Evolutionary conservation across 2,329 filamentous ascomycete genomes (phyloP), one percentile per base, ranked within the genome.

Genomic region (Fusarium nematophilum): DNA sequence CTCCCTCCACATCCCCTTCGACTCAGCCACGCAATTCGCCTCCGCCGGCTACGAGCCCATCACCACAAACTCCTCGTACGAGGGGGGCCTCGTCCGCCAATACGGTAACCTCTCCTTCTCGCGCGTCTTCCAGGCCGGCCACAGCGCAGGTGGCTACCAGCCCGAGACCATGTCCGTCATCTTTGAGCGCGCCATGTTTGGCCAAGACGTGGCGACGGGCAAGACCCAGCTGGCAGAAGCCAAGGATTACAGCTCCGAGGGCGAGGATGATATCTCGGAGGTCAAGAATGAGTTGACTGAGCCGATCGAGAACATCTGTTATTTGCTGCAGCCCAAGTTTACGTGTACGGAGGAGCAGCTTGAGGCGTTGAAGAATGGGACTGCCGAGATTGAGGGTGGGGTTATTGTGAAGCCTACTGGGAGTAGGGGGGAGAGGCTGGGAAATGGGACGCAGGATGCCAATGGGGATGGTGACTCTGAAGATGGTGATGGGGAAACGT

Each of bases 21-120:
- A 79, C 23, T 73, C 17, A 10, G 15, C 40, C 6, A 2, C 68
- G 14, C 59, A 75, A 11, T 93, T 93, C 70, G 76, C 79, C 2
- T 71, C 75, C 0, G 86, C 90, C 1, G 90, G 90, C 1, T 94
- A 93, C 70, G 83, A 84, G 0, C 82, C 87, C 6, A 85, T 94
- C 55, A 75, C 85, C 5, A 86, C 90, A 10, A 89, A 90, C 65
- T 80, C 79, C 9, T 79, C 81, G 5, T 87, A 88, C 74, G 83
- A 86, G 66, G 89, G 84, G 27, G 91, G 90, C n/a, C 82, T 86
- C 47, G 90, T 91, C 0, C 82, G 90, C 3, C 89, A 93, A 71
- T 88, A 85, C 65, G 90, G 88, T 3, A 91, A 91, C 62, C 81
- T 90, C 50, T 85, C 81, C 5, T 89, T 89, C 72, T 83, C 83